Evolutionary conservation across 2,329 filamentous ascomycete genomes (phyloP).

Genomic region (Boeremia lycopersici): DNA sequence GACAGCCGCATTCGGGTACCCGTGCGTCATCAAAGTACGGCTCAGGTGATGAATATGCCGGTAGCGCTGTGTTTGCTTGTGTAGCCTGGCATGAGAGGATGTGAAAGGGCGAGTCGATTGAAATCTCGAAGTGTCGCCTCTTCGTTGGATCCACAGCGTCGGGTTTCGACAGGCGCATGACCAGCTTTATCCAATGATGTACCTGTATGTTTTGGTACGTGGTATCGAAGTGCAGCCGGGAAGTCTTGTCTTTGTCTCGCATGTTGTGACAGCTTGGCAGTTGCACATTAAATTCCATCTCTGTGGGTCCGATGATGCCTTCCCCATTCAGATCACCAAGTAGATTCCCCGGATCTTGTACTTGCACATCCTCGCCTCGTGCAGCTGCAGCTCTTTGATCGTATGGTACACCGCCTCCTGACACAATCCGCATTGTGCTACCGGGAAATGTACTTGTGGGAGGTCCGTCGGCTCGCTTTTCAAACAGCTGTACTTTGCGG

Average conservation of each 20-base stretch:
- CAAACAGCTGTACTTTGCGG: slow-evolving; percentile 83
- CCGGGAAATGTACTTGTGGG: slow-evolving; percentile 74
- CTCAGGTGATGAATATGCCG: slow-evolving; percentile 72
- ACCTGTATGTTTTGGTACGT: slow-evolving; percentile 94
- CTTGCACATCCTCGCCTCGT: slow-evolving; percentile 60
- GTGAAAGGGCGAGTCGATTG: slow-evolving; percentile 93
- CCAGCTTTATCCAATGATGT: slow-evolving; percentile 97
- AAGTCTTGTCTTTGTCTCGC: slow-evolving; percentile 69
- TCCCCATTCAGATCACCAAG: slow-evolving; percentile 79
- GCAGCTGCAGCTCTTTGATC: slow-evolving; percentile 63
- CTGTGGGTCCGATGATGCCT: slow-evolving; percentile 80
- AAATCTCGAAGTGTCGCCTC: slow-evolving; percentile 91
- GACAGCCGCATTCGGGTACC: slow-evolving; percentile 66
- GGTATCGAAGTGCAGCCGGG: slow-evolving; percentile 82
- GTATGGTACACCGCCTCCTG: slow-evolving; percentile 79
- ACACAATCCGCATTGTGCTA: slow-evolving; percentile 76
- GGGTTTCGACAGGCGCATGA: slow-evolving; percentile 86
- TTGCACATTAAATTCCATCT: slow-evolving; percentile 94
- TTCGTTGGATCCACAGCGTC: slow-evolving; percentile 79
- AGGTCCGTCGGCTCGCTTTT: slow-evolving; percentile 82
- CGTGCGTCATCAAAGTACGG: slow-evolving; percentile 36
- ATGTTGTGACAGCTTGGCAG: slow-evolving; percentile 87
- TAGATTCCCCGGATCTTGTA: slow-evolving; percentile 68
- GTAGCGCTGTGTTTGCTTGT: slow-evolving; percentile 83
- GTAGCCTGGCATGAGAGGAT: slow-evolving; percentile 93